Evolutionary conservation across 495 filamentous ascomycete species (phyloP).

Genomic region (Aspergillus haitiensis): DNA sequence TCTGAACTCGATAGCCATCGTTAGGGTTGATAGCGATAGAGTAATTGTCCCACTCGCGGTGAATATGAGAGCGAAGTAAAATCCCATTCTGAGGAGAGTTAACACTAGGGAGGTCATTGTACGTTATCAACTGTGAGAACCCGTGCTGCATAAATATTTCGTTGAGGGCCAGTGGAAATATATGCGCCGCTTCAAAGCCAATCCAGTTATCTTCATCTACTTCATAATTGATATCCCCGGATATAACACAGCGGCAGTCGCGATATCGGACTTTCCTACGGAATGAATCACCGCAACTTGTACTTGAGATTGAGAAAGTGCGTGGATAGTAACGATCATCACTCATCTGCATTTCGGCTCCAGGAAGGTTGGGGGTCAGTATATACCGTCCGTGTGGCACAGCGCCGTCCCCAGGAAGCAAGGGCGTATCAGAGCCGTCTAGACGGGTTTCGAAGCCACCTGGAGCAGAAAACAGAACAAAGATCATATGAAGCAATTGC

Average conservation of each 20-base stretch:
- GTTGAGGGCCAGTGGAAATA: not conserved
- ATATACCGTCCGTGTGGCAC: not conserved
- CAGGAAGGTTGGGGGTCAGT: not conserved
- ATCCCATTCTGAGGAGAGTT: not conserved
- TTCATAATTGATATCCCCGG: not conserved
- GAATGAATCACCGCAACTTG: not conserved
- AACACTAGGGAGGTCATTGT: not conserved
- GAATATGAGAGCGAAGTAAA: not conserved
- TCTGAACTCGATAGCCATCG: not conserved
- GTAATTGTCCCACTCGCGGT: not conserved
- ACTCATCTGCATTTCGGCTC: not conserved
- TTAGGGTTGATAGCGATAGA: not conserved
- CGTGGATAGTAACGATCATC: not conserved
- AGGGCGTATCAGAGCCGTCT: not conserved
- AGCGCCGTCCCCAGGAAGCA: not conserved
- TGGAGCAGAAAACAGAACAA: not conserved
- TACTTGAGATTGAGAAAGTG: not conserved
- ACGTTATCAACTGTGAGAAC: not conserved
- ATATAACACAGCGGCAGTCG: not conserved
- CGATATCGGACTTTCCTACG: not conserved
- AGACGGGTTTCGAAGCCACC: not conserved
- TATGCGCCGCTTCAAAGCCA: not conserved
- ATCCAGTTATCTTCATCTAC: not conserved
- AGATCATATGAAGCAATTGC: conserved; percentile 1
- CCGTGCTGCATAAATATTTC: not conserved